A percentile compares a stretch with the other conserved stretches of the same genome.
These are phyloP conservation scores for Hygrocybe coccinea DNA, from an alignment of 768 basidiomycete species.

Conservation along the genomic window DNA sequence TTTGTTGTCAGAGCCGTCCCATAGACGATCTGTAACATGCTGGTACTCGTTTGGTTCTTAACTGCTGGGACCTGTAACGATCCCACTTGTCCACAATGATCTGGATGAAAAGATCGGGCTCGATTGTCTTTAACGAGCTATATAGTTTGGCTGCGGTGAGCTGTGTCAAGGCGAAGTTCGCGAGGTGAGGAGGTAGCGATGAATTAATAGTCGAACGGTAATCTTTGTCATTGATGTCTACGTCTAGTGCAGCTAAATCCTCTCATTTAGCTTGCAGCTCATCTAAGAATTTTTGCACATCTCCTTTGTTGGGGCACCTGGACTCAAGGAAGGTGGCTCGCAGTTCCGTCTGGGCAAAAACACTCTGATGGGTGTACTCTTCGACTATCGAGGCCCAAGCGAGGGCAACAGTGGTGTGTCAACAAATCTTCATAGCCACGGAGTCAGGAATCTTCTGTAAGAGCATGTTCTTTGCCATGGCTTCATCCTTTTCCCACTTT, in stretches of 20 bases:
- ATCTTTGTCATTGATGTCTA: slow-evolving; percentile 27
- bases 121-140: background rate
- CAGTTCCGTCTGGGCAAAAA: slow-evolving; percentile 28
- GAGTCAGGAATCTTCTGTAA: slow-evolving; percentile 32
- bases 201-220: slow-evolving; percentile 30
- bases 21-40: no score
- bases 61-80: slow-evolving; percentile 6
- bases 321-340: slow-evolving; percentile 25
- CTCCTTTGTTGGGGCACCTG: slow-evolving; percentile 24
- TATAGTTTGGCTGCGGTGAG: slow-evolving; percentile 18
- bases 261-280: slow-evolving; percentile 20
- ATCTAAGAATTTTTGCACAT: slow-evolving; percentile 27
- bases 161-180: slow-evolving; percentile 25
- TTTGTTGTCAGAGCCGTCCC: no score
- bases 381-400: slow-evolving; percentile 29
- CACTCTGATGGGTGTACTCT: slow-evolving; percentile 32
- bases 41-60: background rate
- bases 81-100: slow-evolving; percentile 28
- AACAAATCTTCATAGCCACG: slow-evolving; percentile 22
- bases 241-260: slow-evolving; percentile 25
- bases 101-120: no score
- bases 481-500: no score
- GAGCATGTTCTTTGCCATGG: slow-evolving; percentile 22
- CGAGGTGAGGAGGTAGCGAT: slow-evolving; percentile 24
- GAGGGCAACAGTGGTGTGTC: slow-evolving; percentile 22